Conservation (phyloP, 768 basidiomycete species). For the Auriscalpium orientale region DNA sequence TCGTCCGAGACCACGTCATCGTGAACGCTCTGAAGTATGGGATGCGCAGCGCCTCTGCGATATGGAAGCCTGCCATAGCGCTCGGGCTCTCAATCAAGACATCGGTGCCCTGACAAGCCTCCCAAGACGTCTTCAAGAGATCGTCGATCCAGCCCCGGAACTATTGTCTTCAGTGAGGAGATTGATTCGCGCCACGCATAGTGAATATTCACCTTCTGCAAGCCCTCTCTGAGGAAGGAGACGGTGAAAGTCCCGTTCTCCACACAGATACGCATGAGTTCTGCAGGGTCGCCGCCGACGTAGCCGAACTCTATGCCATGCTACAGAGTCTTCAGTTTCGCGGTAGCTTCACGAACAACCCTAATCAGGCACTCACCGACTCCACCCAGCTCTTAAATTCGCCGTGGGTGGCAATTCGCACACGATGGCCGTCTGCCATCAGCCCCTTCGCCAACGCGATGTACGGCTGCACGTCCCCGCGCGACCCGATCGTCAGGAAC, state of each 20-base stretch:
- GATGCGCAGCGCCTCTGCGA: constrained; percentile 88
- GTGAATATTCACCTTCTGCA: constrained; percentile 56
- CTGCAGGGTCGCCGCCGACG: constrained; percentile 96
- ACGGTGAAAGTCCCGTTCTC: constrained; percentile 98
- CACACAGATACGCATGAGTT: constrained; percentile 95
- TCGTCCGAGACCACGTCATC: constrained; percentile 96
- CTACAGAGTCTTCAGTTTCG: constrained; percentile 29
- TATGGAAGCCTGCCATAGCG: constrained; percentile 96
- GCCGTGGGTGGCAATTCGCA: constrained; percentile 88
- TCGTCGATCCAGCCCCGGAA: constrained; percentile 99
- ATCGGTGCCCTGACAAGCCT: constrained; percentile 92
- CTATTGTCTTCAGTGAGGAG: constrained; percentile 29
- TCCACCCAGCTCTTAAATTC: constrained; percentile 96
- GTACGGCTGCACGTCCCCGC: constrained; percentile 97
- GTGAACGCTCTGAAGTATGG: constrained; percentile 96
- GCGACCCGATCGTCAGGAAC: constrained; percentile 90
- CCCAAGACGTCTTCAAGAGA: constrained; percentile 89
- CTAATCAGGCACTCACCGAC: constrained; percentile 47
- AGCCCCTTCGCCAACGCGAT: constrained; percentile 92
- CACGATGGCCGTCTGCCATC: constrained; percentile 81
- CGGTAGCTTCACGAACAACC: too few relatives aligned
- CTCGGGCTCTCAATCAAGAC: constrained; percentile 92
- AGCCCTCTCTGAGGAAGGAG: constrained; percentile 84
- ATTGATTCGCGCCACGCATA: background rate
- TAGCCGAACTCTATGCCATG: constrained; percentile 93